Evolutionary conservation across 1,284 basidiomycete genomes (phyloP).

Genomic region (Dichomitus squalens): DNA sequence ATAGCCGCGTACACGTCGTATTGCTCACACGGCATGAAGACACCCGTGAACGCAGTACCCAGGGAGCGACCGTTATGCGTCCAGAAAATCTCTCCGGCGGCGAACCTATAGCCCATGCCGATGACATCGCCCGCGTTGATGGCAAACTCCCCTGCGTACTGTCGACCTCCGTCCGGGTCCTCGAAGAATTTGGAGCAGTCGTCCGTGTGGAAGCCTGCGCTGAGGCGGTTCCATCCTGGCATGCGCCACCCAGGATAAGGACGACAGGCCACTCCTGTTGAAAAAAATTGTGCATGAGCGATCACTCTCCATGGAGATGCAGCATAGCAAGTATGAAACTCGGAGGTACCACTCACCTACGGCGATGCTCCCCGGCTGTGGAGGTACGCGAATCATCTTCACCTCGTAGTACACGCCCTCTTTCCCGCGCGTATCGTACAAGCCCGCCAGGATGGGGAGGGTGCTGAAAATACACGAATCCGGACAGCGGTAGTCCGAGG

Average conservation of each 20-base stretch:
- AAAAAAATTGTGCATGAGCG: background rate
- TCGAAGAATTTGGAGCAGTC: slow-evolving; percentile 75
- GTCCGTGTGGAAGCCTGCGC: slow-evolving; percentile 67
- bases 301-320: background rate
- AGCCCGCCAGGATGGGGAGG: slow-evolving; percentile 60
- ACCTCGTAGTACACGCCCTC: slow-evolving; percentile 67
- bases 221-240: slow-evolving; percentile 73
- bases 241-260: slow-evolving; percentile 67
- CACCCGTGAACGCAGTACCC: slow-evolving; percentile 56
- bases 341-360: slow-evolving; percentile 44
- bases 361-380: slow-evolving; percentile 49
- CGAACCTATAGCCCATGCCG: slow-evolving; percentile 66
- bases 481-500: slow-evolving; percentile 43
- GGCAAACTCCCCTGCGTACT: slow-evolving; percentile 44
- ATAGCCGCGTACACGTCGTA: slow-evolving; percentile 68
- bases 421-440: slow-evolving; percentile 56
- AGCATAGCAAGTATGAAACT: background rate
- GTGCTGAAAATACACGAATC: slow-evolving; percentile 60
- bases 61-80: slow-evolving; percentile 66
- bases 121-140: slow-evolving; percentile 51
- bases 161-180: slow-evolving; percentile 62
- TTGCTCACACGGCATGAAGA: slow-evolving; percentile 52
- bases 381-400: slow-evolving; percentile 49
- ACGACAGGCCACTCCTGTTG: slow-evolving; percentile 61
- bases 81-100: slow-evolving; percentile 57